A percentile compares a stretch with the other conserved stretches of the same genome.
Conservation (phyloP, 2,329 filamentous ascomycete species). For the Neofusicoccum parvum region DNA sequence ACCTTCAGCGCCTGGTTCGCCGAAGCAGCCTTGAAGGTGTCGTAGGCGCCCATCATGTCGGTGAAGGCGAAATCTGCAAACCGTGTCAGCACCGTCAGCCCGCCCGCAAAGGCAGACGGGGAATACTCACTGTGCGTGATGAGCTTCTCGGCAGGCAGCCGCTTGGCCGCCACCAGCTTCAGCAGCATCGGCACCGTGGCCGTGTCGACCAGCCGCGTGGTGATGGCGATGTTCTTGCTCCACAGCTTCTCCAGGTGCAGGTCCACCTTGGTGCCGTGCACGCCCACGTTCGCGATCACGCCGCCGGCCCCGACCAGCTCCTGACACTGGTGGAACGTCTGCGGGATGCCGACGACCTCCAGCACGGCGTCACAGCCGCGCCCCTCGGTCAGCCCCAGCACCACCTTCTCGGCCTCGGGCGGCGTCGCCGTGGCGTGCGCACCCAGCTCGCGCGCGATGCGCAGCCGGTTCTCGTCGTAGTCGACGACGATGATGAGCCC, state of each 20-base stretch:
- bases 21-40: constrained; percentile 46
- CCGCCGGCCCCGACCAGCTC: constrained; percentile 57
- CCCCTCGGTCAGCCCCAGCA: constrained; percentile 52
- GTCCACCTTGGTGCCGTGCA: constrained; percentile 57
- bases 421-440: constrained; percentile 45
- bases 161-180: constrained; percentile 48
- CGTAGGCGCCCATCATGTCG: constrained; percentile 50
- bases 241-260: constrained; percentile 58
- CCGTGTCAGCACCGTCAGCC: background rate
- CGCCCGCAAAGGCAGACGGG: too few species aligned
- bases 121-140: constrained; percentile 44
- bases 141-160: constrained; percentile 45
- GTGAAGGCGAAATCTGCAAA: constrained; percentile 41
- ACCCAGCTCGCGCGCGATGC: constrained; percentile 52
- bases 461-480: constrained; percentile 51
- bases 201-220: constrained; percentile 52
- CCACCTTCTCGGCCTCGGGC: constrained; percentile 38
- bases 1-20: constrained; percentile 50
- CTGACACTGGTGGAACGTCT: constrained; percentile 58
- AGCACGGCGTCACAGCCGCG: constrained; percentile 60
- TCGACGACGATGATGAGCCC: constrained; percentile 56
- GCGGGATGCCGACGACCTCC: constrained; percentile 59
- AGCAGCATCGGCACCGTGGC: constrained; percentile 53
- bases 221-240: constrained; percentile 56
- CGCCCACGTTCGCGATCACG: constrained; percentile 60